phyloP scores from a whole-genome alignment of 2,329 filamentous ascomycete species.

The Verticillium nubilum region DNA sequence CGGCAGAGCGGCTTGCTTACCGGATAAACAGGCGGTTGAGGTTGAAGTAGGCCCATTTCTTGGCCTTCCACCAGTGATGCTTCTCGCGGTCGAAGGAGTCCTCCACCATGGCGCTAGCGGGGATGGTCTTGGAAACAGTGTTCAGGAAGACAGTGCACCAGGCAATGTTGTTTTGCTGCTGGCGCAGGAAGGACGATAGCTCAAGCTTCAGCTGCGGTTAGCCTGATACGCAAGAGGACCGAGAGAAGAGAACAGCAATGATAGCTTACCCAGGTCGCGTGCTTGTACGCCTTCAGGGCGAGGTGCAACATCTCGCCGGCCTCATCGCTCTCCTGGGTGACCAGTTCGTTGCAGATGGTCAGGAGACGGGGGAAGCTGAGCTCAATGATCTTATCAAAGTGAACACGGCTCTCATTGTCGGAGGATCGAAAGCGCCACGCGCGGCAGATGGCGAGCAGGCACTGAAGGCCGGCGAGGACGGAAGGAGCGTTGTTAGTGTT shows the following conservation, averaged over 20 bases:
- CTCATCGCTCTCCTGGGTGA: slow-evolving; percentile 87
- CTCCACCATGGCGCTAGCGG: slow-evolving; percentile 70
- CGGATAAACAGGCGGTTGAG: slow-evolving; percentile 91
- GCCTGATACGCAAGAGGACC: slow-evolving; percentile 3
- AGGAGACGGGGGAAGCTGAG: slow-evolving; percentile 84
- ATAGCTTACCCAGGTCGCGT: slow-evolving; percentile 77
- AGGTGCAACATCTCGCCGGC: slow-evolving; percentile 95
- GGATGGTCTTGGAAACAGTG: slow-evolving; percentile 80
- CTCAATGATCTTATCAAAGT: slow-evolving; percentile 93
- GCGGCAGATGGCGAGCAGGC: slow-evolving; percentile 87
- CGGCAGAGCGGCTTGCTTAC: slow-evolving; percentile 38
- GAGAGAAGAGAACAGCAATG: neutral
- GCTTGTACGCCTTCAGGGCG: slow-evolving; percentile 95
- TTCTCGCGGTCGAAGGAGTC: slow-evolving; percentile 80
- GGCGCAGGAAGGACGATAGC: slow-evolving; percentile 69
- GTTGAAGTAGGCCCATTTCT: slow-evolving; percentile 99
- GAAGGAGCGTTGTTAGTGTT: slow-evolving; percentile 80
- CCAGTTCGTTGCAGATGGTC: slow-evolving; percentile 79
- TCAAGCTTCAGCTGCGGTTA: slow-evolving; percentile 58
- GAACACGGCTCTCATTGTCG: slow-evolving; percentile 68
- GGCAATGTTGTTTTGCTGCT: slow-evolving; percentile 78
- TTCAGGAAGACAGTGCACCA: slow-evolving; percentile 96
- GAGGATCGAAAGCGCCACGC: slow-evolving; percentile 89
- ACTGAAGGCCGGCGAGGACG: slow-evolving; percentile 90
- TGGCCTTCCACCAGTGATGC: slow-evolving; percentile 99